Evolutionary conservation across 2,329 filamentous ascomycete species (phyloP).

Genomic region (Epichloe sp.): DNA sequence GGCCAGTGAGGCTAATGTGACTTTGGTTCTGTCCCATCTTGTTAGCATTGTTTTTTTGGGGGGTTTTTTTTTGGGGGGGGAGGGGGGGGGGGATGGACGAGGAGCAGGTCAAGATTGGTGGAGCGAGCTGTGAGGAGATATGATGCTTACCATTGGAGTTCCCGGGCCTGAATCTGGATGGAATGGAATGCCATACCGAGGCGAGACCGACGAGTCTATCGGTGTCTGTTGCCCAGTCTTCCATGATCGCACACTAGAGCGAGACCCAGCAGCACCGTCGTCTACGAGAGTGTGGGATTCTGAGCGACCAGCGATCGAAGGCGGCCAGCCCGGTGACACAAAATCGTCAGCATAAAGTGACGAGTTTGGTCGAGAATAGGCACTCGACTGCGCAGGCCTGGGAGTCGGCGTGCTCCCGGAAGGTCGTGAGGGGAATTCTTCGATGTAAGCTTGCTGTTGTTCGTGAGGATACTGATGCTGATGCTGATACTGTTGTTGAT

Average conservation of each 20-base stretch:
- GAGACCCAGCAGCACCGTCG: constrained; percentile 15
- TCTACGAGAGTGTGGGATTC: constrained; percentile 18
- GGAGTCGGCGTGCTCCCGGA: constrained; percentile 1
- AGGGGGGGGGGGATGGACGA: background rate
- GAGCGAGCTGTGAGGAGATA: background rate
- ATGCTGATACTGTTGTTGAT: constrained; percentile 11
- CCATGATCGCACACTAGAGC: constrained; percentile 12
- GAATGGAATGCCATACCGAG: constrained; percentile 7
- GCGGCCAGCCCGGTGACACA: constrained; percentile 8
- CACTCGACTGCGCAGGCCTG: background rate
- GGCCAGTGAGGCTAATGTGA: constrained; percentile 26
- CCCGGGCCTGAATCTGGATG: constrained; percentile 6
- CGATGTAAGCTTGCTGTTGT: constrained; percentile 13
- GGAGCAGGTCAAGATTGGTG: background rate
- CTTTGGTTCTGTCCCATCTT: constrained; percentile 24
- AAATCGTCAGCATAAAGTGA: constrained; percentile 4
- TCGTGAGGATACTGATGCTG: constrained; percentile 12
- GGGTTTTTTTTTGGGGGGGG: too few relatives aligned
- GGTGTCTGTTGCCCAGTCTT: constrained; percentile 9
- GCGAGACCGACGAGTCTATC: constrained; percentile 5
- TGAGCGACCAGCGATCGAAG: constrained; percentile 11
- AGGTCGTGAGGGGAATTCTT: constrained; percentile 2
- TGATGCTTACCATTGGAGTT: constrained; percentile 8
- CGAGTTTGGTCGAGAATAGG: constrained; percentile 4
- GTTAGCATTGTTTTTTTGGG: constrained; percentile 1